These are phyloP conservation scores for Naganishia antarctica DNA, from an alignment of 768 basidiomycete genomes.

Conservation along the genomic window DNA sequence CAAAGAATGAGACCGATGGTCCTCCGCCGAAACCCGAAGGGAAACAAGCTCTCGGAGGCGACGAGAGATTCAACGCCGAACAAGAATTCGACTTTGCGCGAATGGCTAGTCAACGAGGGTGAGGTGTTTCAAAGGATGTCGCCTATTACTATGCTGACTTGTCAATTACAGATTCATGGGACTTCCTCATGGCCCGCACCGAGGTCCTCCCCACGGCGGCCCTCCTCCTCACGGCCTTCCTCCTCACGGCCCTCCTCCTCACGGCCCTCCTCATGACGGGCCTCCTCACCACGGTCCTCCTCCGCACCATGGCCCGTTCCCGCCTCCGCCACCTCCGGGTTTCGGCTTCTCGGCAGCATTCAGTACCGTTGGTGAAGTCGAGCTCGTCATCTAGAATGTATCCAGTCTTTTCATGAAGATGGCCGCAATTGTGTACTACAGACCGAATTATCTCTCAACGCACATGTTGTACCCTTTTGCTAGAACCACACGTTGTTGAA, in stretches of 20 bases:
- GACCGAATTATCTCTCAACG: too few relatives aligned
- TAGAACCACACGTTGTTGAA: too few relatives aligned
- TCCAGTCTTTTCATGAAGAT: too few relatives aligned
- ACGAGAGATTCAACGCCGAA: not conserved
- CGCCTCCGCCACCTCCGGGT: slow-evolving; percentile 13
- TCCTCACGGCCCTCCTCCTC: not conserved
- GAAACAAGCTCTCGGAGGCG: too few relatives aligned
- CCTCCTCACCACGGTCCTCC: slow-evolving; percentile 3
- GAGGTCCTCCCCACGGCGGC: slow-evolving; percentile 7
- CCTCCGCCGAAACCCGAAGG: too few relatives aligned
- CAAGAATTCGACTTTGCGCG: not conserved
- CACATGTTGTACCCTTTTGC: too few relatives aligned
- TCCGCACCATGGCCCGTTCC: not conserved
- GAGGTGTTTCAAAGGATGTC: too few relatives aligned
- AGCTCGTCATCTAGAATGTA: not conserved
- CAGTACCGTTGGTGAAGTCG: slow-evolving; percentile 20
- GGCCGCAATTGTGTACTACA: too few relatives aligned
- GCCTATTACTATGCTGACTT: too few relatives aligned
- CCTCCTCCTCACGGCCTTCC: not conserved
- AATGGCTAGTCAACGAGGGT: not conserved
- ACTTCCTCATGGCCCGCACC: too few relatives aligned
- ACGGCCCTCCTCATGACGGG: not conserved
- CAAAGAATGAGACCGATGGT: slow-evolving; percentile 1
- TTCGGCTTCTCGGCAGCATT: slow-evolving; percentile 19
- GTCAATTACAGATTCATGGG: too few relatives aligned